Base-by-base conservation (phyloP, 768 basidiomycete genomes). In the Clitopilus hobsonii region DNA sequence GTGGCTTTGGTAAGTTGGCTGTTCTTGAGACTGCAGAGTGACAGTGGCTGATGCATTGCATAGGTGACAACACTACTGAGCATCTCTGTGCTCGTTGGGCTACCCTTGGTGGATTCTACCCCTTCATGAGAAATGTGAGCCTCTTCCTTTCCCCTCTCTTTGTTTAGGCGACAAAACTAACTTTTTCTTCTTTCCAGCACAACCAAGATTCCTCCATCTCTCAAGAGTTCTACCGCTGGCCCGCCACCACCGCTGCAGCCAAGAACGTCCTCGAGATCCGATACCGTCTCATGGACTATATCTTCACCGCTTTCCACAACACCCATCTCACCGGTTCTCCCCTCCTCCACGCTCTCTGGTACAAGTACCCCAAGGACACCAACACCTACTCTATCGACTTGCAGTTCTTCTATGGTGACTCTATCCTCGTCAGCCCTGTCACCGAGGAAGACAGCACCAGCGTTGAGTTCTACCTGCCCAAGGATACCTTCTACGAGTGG, bases 61-160 rank as follows among this genome's bases (percentile, higher is more conserved):
- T 49, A 83, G 83, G 70, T 27, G 79, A 69, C 0, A 75, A 88
- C 62, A 84, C 85, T 1, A 85, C 87, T 1, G 86, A 86, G 63
- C 80, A 76, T 7, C 71, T 91, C 0, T 89, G 87, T 58, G 83
- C 85, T 30, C 73, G 90, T 30, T 91, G 90, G 89, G 88, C 85
- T 13, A 86, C 77, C 73, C 73, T 91, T 2, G 86, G 86, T 1
- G 88, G 85, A 0, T 91, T 90, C 69, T 83, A 84, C 65, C 88
- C 89, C 0, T 91, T 91, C 74, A 88, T 84, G 83, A 74, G 89
- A 7, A 88, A 91, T 63, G 84, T 85, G 54, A 66, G 82, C 67
- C 0, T 32, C 24, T 5, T 13, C 30, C 4, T 26, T 16, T 10
- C 47, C 2, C 47, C 38, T 30, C 13, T 32, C 18, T 45, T 49